phyloP scores from a whole-genome alignment of 306 rosid species.

The Gastrolobium bilobum region DNA sequence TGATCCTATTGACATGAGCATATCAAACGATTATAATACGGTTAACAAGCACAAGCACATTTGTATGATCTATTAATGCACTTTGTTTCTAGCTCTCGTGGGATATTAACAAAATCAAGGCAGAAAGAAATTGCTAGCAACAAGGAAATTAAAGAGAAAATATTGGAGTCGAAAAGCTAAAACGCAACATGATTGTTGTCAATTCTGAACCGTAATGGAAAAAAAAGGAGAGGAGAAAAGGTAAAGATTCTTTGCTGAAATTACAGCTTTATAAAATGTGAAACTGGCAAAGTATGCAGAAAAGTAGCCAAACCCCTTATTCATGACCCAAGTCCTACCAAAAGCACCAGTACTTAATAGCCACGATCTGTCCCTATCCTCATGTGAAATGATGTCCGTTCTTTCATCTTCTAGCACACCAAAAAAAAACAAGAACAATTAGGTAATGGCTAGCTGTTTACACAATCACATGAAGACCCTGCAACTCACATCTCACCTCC shows the following conservation, averaged over 20 bases:
- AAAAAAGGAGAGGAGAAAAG: not conserved
- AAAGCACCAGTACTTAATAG: conserved; percentile 37
- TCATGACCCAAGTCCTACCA: conserved; percentile 41
- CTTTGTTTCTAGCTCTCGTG: not conserved
- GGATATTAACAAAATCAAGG: not conserved
- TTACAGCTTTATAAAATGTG: conserved; percentile 30
- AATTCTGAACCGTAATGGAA: conserved; percentile 23
- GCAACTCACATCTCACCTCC: conserved; percentile 19
- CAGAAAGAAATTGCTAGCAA: not conserved
- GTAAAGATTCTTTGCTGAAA: conserved; percentile 23
- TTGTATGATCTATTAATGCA: too few relatives aligned
- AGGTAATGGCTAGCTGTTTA: not conserved
- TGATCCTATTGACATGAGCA: not conserved
- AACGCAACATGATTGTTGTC: not conserved
- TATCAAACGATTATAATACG: not conserved
- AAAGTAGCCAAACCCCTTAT: conserved; percentile 33
- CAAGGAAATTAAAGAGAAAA: not conserved
- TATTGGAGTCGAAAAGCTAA: not conserved
- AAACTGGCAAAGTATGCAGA: conserved; percentile 4
- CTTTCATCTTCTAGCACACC: conserved; percentile 44
- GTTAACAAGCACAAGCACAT: not conserved
- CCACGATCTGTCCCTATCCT: conserved; percentile 47
- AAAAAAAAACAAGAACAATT: conserved; percentile 24
- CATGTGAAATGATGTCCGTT: conserved; percentile 47
- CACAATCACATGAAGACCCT: conserved; percentile 43